Evolutionary conservation across 345 rosid genomes (phyloP).

Genomic region (Passiflora organensis): DNA sequence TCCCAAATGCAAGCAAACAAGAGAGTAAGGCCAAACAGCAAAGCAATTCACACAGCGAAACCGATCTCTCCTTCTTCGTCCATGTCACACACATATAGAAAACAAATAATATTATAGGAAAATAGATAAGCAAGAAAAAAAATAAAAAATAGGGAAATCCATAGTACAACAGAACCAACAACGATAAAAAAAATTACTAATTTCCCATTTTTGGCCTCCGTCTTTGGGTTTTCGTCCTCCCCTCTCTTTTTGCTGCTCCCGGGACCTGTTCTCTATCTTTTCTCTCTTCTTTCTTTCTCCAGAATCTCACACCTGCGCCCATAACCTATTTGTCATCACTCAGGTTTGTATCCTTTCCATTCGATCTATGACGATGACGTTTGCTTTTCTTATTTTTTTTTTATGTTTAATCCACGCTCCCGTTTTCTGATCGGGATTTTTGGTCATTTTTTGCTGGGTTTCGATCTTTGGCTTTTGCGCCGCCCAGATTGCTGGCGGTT

Average conservation of each 20-base stretch:
- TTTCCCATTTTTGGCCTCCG: slow-evolving; percentile 19
- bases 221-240: slow-evolving; percentile 18
- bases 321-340: slow-evolving; percentile 34
- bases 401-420: background rate
- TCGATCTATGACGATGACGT: slow-evolving; percentile 42
- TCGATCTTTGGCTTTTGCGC: slow-evolving; percentile 30
- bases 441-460: slow-evolving; percentile 10
- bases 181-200: background rate
- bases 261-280: slow-evolving; percentile 36
- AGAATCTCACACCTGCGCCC: slow-evolving; percentile 45
- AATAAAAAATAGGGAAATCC: too few species aligned
- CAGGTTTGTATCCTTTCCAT: slow-evolving; percentile 33
- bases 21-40: too few species aligned
- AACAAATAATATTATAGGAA: too few species aligned
- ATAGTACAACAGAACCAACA: background rate
- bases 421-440: slow-evolving; percentile 37
- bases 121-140: too few species aligned
- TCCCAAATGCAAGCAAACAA: too few species aligned
- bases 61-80: too few species aligned
- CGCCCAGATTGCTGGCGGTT: slow-evolving; percentile 7
- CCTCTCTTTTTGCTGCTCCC: slow-evolving; percentile 31
- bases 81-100: too few species aligned
- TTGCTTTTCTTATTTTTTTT: too few species aligned
- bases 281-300: slow-evolving; percentile 33
- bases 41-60: too few species aligned